Evolutionary conservation across 108 stramenopile genomes (phyloP), one percentile per base, ranked within the genome.

Genomic region (Chaetoceros tenuissimus): DNA sequence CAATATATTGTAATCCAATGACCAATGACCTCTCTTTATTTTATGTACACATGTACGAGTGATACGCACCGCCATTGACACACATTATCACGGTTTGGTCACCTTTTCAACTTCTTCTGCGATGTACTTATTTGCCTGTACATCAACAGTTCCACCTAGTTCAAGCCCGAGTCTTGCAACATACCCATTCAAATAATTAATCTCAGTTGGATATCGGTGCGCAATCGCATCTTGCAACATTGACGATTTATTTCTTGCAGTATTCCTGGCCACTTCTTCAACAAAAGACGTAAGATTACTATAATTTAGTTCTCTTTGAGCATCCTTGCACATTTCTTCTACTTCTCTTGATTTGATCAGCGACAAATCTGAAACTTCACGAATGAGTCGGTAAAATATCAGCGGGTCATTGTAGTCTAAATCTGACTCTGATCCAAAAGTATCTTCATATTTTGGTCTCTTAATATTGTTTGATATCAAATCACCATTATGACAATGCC

Each of bases 101-200:
- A 40, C 34, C 13, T 40, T 40, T 40, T 40, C 34, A 13, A 40
- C 13, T 40, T 40, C 34, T 40, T 40, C 34, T 10, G 34, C 34
- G 13, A 40, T 40, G 13, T 40, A 40, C 34, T 5, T 40, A 13
- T 40, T 40, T 40, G 34, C 34, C 34, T 40, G 34, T 13, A 40
- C 34, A 5, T 40, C 34, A 13, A 40, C 34, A n/a, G n/a, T n/a
- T 10, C 13, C 34, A 40, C 8, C 8, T 31, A 50, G 31, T 31
- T 17, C 28, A 13, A 5, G 5, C 8, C 34, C 34, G 5, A 40
- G 34, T 13, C 34, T 53, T 58, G 49, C 17, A 28, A 91, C 71
- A 61, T 74, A 87, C 43, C 83, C 83, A 62, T 86, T 91, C 56
- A 91, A 63, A 64, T 76, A 78, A 17, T 81, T 70, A n/a, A 91